Evolutionary conservation across 345 rosid species (phyloP), one percentile per base, ranked within the genome.

Genomic region (Citrus maxima): DNA sequence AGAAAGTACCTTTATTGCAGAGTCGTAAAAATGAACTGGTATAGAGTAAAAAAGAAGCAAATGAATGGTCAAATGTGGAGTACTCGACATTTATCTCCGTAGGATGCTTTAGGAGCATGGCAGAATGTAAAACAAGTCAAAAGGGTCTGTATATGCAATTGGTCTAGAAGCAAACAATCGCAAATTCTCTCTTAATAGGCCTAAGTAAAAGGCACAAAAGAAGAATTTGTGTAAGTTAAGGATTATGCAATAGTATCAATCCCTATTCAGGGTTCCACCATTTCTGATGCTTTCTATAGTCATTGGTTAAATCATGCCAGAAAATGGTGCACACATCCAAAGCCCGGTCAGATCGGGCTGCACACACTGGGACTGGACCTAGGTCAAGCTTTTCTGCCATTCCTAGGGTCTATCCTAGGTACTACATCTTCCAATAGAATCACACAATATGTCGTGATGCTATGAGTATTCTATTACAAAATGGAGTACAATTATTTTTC

Each of bases 1-100:
- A 13, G 30, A 79, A 89, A 82, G 85, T 73, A 28, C 97, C 97
- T 75, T 84, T 93, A 18, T 83, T 93, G 85, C 86, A 78, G 81
- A 89, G 82, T 80, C 74, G 56, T 79, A 90, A 89, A 85, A 86
- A 62, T 7, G 89, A 89, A 42, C 73, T 37, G 58, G 89, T 81
- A 37, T 85, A 80, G 60, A 67, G 67, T 65, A 67, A 56, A 3
- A 6, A 6, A 51, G 54, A 66, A 14, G 54, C 34, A 16, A 30
- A 76, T 54, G 51, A 54, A 14, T 9, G 13, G 12, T 25, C 28
- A 38, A 40, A 34, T 58, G 27, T 30, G 24, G 4, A 21, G 28
- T 55, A 34, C 10, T 35, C 32, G 0, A 18, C 35, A 42, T 16
- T n/a, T 46, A 16, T 28, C 56, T 69, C n/a, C 42, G 9, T 27